Base-by-base conservation (phyloP, 768 basidiomycete species). In the Tremella yokohamensis region DNA sequence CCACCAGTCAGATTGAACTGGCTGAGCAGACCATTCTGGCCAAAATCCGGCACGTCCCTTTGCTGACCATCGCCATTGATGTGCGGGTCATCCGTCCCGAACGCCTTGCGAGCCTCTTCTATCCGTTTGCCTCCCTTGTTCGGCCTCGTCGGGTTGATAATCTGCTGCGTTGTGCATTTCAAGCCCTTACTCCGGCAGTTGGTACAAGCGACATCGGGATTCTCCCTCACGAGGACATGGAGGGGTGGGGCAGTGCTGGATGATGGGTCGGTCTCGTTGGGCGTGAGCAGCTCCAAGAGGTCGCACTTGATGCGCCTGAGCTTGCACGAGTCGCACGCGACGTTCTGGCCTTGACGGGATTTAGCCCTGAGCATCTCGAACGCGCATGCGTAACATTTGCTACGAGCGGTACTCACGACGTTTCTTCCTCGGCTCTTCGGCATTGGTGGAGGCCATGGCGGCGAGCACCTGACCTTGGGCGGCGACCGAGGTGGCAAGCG, bases 71-170 rank as follows among this genome's bases (percentile, higher is more conserved):
- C 29, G 29, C 29, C 29, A 34, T 4, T 34, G 29, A 34, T 6
- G 29, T 34, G 29, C 29, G 29, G 29, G 13, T 19, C 57, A 38
- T 49, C 58, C 12, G 16, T 42, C 19, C 67, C 67, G 44, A 63
- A 69, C 37, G 39, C 54, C 45, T 47, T 55, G 25, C 52, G 57
- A 1, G 67, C 67, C 39, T 69, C 64, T 19, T 65, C 67, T 8
- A 69, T 69, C 60, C 67, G 54, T 45, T 53, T 63, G 4, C 67
- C 67, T 7, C 67, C 64, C 48, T 69, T 69, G 22, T 69, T 69
- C 20, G 67, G 64, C 53, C 57, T 65, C 19, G 40, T 63, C 16
- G 67, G 67, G 26, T 69, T 65, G 29, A 61, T 39, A 19, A 69
- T 69, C 29, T 59, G 58, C 6, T 63, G 40, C 1, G 61, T 63